A percentile compares a stretch with the other conserved stretches of the same genome.
Conservation (phyloP, 805 yeast genomes). For the Lachancea cidri region DNA sequence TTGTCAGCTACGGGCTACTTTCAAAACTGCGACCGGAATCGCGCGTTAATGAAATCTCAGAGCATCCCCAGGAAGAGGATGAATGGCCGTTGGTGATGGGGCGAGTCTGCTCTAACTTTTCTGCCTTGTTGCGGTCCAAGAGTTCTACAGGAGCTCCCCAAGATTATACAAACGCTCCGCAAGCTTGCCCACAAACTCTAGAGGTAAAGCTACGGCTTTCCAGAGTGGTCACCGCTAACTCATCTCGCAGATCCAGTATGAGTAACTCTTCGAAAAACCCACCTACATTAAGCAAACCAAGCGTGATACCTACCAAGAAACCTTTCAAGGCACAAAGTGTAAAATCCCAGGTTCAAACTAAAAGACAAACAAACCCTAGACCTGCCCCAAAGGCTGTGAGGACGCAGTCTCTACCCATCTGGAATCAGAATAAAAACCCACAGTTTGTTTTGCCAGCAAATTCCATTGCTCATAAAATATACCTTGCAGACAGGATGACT, state of each 20-base stretch:
- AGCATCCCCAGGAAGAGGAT: slow-evolving; percentile 17
- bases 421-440: slow-evolving; percentile 24
- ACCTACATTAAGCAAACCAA: not conserved
- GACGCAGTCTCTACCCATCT: slow-evolving; percentile 41
- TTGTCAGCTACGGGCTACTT: slow-evolving; percentile 32
- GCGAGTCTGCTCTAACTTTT: slow-evolving; percentile 33
- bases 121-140: slow-evolving; percentile 27
- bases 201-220: slow-evolving; percentile 32
- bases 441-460: slow-evolving; percentile 21
- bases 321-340: slow-evolving; percentile 2
- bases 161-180: not conserved
- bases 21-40: slow-evolving; percentile 25
- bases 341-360: slow-evolving; percentile 7
- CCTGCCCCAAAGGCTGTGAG: slow-evolving; percentile 45
- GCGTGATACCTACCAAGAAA: slow-evolving; percentile 2
- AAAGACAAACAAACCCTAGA: slow-evolving; percentile 37
- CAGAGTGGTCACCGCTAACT: slow-evolving; percentile 18
- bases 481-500: slow-evolving; percentile 29
- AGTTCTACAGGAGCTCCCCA: slow-evolving; percentile 2
- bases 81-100: slow-evolving; percentile 27
- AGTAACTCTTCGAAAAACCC: slow-evolving; percentile 1
- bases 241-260: slow-evolving; percentile 11
- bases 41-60: slow-evolving; percentile 2
- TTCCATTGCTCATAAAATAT: slow-evolving; percentile 33
- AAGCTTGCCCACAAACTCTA: slow-evolving; percentile 22